Percentiles rank a stretch among this genome's conserved stretches.
phyloP scores from a whole-genome alignment of 2,329 filamentous ascomycete genomes.

The Sporothrix mexicana region DNA sequence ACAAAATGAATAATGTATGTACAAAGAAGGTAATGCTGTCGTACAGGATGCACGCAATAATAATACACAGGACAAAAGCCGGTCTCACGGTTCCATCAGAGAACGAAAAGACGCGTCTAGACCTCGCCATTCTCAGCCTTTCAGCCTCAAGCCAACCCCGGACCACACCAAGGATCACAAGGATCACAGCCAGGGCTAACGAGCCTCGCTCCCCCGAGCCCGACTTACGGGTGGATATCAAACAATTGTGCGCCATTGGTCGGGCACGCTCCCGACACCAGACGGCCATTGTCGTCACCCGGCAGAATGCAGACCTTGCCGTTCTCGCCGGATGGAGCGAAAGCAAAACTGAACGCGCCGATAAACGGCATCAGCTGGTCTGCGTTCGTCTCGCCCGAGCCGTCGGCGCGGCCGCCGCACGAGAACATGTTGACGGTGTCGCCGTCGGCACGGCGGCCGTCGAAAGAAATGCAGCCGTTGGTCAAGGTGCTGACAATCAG shows the following conservation, averaged over 20 bases:
- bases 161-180: not conserved
- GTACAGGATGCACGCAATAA: slow-evolving; percentile 4
- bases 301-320: slow-evolving; percentile 53
- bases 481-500: slow-evolving; percentile 57
- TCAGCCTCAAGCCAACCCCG: not conserved
- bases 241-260: slow-evolving; percentile 44
- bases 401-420: slow-evolving; percentile 58
- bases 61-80: slow-evolving; percentile 10
- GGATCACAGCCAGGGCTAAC: not conserved
- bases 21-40: not conserved
- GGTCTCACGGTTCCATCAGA: not conserved
- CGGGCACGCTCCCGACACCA: slow-evolving; percentile 44
- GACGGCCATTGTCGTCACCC: slow-evolving; percentile 41
- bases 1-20: not conserved
- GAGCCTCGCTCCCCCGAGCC: not conserved
- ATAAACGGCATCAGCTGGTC: slow-evolving; percentile 58
- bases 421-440: slow-evolving; percentile 59
- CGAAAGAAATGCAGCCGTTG: slow-evolving; percentile 59
- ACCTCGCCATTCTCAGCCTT: not conserved
- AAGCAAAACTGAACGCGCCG: slow-evolving; percentile 50
- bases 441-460: slow-evolving; percentile 50
- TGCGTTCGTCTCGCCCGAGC: slow-evolving; percentile 53
- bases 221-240: slow-evolving; percentile 40
- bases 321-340: slow-evolving; percentile 53
- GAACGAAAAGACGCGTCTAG: slow-evolving; percentile 12